These are phyloP conservation scores for Solanum aculeatissimum DNA, from an alignment of 305 asterid species.

Conservation along the genomic window DNA sequence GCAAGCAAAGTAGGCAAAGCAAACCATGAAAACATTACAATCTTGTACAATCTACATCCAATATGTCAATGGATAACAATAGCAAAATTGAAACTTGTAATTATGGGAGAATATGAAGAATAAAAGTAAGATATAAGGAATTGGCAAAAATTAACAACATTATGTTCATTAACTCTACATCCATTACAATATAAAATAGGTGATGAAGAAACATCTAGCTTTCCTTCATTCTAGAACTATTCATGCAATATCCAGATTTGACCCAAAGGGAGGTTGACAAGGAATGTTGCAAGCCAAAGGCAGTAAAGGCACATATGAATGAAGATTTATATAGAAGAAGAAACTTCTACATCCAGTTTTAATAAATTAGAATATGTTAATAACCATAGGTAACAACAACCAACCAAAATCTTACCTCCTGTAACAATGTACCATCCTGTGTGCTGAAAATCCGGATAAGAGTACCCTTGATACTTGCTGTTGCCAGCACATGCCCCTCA, in stretches of 20 bases:
- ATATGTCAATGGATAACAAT: background rate
- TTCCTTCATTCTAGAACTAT: background rate
- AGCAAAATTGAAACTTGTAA: background rate
- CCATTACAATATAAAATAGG: background rate
- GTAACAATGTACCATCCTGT: slow-evolving; percentile 62
- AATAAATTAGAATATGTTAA: background rate
- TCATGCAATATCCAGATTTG: background rate
- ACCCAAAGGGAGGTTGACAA: background rate
- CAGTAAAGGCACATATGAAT: background rate
- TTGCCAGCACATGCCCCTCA: slow-evolving; percentile 74
- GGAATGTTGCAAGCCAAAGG: background rate
- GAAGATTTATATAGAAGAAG: background rate
- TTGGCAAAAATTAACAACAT: background rate
- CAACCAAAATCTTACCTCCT: slow-evolving; percentile 51
- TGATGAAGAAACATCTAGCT: background rate
- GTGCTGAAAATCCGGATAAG: slow-evolving; percentile 68
- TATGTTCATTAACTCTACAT: background rate
- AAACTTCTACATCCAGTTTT: background rate
- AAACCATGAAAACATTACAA: background rate
- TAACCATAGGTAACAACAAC: background rate
- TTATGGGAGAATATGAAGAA: background rate
- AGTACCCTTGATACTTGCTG: slow-evolving; percentile 87
- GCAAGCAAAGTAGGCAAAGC: background rate
- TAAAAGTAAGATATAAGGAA: background rate
- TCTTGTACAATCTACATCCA: background rate